Evolutionary conservation across 331 rosid species (phyloP).

Genomic region (Saraca asoca): DNA sequence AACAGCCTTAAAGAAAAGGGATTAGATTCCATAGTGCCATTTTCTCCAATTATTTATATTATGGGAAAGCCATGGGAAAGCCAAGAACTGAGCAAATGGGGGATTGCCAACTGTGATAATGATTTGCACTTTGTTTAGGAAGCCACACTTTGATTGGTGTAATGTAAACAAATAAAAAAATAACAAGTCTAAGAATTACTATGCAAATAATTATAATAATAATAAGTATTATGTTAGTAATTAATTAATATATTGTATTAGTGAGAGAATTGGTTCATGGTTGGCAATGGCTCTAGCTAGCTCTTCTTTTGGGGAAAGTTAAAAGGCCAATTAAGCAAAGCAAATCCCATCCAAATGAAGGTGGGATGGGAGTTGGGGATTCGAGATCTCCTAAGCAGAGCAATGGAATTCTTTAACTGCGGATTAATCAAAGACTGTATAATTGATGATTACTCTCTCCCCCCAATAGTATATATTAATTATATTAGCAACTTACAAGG

Average conservation of each 20-base stretch:
- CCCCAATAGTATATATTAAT: constrained; percentile 20
- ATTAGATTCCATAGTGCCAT: constrained; percentile 55
- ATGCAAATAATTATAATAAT: too few species aligned
- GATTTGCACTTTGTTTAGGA: constrained; percentile 28
- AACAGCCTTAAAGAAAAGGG: constrained; percentile 45
- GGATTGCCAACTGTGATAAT: constrained; percentile 42
- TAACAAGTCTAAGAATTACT: constrained; percentile 5
- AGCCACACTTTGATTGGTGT: constrained; percentile 29
- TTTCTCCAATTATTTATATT: constrained; percentile 21
- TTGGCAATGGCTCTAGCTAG: constrained; percentile 69
- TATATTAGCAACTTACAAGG: constrained; percentile 22
- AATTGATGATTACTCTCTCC: constrained; percentile 31
- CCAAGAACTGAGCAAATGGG: constrained; percentile 45
- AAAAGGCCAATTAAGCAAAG: constrained; percentile 43
- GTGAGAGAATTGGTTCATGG: constrained; percentile 61
- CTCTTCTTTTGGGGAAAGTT: constrained; percentile 68
- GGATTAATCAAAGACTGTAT: constrained; percentile 37
- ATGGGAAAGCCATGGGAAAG: constrained; percentile 34
- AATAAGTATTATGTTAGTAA: too few species aligned
- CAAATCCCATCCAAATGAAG: constrained; percentile 72
- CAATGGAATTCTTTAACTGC: constrained; percentile 43
- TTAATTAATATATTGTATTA: constrained; percentile 1
- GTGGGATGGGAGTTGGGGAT: constrained; percentile 63
- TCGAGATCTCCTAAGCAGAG: constrained; percentile 59
- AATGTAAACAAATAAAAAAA: constrained; percentile 24